Base-by-base conservation (phyloP, 2,329 filamentous ascomycete species). In the Talaromyces amestolkiae region DNA sequence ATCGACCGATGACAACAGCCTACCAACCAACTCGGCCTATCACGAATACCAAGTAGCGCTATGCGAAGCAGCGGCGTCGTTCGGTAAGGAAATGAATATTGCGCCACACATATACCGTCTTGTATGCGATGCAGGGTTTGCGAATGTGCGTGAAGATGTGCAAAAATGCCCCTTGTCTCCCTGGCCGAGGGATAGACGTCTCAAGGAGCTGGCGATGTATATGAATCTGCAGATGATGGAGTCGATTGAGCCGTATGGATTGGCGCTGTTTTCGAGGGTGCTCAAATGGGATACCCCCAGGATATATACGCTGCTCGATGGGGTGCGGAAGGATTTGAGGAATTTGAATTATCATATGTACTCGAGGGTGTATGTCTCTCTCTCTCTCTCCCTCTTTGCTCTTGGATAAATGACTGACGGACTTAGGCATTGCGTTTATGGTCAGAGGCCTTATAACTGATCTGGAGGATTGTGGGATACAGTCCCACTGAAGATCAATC, bases 51-150 rank as follows among this genome's bases (percentile, higher is more conserved):
- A 69, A 53, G 64, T 67, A 5, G 65, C 67, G 5, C 58, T 72
- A n/a, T 63, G 65, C 58, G 66, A 70, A 60, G 70, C 72, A 3
- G 69, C 71, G 9, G 65, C 63, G 19, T 65, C 65, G 33, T 72
- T 72, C 47, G 73, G 73, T 19, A 74, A 73, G 54, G 58, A 61
- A 17, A 65, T 74, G 54, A 70, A 72, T 51, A 64, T 77, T 17
- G 74, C 73, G 43, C 63, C 72, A 11, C 67, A 74, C 15, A 73
- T 78, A n/a, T 74, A 75, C 64, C 70, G 74, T 31, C 78, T 79
- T 58, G 76, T 86, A 64, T 72, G 74, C 4, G 80, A 81, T 2
- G 83, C 80, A 0, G 85, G 85, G 0, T 87, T 86, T 65, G 73
- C 77, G 13, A 79, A 84, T 58, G 79, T 87, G 0, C 74, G 75